Conservation (phyloP, 2,329 filamentous ascomycete species). For the Penicillium freii region DNA sequence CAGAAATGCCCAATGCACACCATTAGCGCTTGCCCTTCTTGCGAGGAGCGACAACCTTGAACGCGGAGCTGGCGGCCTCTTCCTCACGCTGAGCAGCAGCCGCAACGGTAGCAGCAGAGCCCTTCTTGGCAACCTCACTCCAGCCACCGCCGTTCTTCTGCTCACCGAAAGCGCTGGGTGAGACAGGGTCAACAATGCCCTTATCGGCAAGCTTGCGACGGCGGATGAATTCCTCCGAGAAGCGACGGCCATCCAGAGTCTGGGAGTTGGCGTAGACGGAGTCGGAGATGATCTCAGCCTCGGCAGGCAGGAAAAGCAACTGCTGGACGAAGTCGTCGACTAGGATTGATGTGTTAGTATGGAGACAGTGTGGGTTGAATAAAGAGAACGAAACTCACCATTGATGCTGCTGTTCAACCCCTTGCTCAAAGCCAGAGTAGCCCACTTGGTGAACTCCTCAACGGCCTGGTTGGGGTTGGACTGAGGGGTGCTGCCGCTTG, state of each 20-base stretch:
- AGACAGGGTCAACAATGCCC: slow-evolving; percentile 71
- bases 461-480: slow-evolving; percentile 62
- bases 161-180: slow-evolving; percentile 52
- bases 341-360: slow-evolving; percentile 44
- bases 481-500: slow-evolving; percentile 44
- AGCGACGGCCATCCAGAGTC: slow-evolving; percentile 88
- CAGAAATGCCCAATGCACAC: slow-evolving; percentile 27
- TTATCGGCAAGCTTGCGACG: slow-evolving; percentile 92
- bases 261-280: slow-evolving; percentile 82
- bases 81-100: slow-evolving; percentile 49
- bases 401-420: slow-evolving; percentile 68
- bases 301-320: slow-evolving; percentile 71
- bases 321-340: slow-evolving; percentile 78
- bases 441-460: slow-evolving; percentile 95
- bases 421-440: slow-evolving; percentile 71
- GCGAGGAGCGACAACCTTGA: slow-evolving; percentile 87
- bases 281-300: slow-evolving; percentile 80
- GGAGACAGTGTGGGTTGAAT: background rate
- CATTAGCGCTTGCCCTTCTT: slow-evolving; percentile 80
- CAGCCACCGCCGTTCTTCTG: slow-evolving; percentile 67
- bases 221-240: slow-evolving; percentile 90
- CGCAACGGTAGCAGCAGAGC: slow-evolving; percentile 40
- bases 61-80: slow-evolving; percentile 56
- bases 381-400: slow-evolving; percentile 48
- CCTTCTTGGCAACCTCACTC: slow-evolving; percentile 98